Evolutionary conservation across 495 filamentous ascomycete species (phyloP), one percentile per base, ranked within the genome.

Genomic region (Lepraria neglecta): DNA sequence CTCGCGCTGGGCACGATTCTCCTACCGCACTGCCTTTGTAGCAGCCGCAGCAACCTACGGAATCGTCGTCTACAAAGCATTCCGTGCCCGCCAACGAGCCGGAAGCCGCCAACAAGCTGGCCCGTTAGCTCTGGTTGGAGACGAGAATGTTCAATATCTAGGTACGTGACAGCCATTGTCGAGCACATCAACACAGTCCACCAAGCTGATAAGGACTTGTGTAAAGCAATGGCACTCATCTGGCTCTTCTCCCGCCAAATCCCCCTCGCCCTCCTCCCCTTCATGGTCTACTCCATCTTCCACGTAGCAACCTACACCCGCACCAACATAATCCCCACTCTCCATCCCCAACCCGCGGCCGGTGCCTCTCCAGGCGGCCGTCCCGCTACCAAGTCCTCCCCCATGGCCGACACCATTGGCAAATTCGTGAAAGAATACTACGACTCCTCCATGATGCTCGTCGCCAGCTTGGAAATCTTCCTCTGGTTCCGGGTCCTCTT

Each of bases 31-130:
- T 40, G 88, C 91, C 45, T 98, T 97, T 72, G 58, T 96, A 59
- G 84, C 90, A 9, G 94, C 94, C 0, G 89, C 91, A 14, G 83
- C 82, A 31, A 97, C 94, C 3, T 98, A 98, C 75, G 94, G 95
- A 64, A 97, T 98, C 62, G 94, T 98, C 21, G 95, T 97, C n/a
- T 97, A 95, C 81, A 98, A 98, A 82, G 90, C 90, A 56, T 92
- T 88, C 76, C 85, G 92, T 60, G 88, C 94, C 62, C 85, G 89
- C 60, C 80, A 87, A 63, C 83, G 84, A 73, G 76, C 82, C 53
- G 86, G 85, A 53, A 80, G 77, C 59, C 80, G 82, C 45, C 81
- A 83, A 64, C 78, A 76, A 64, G 83, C 84, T 64, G 71, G 73
- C 31, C 56, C 76, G 30, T 33, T 91, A 52, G 83, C 84, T 65